Evolutionary conservation across 1,284 basidiomycete species (phyloP), one percentile per base, ranked within the genome.

Genomic region (Rhodotorula sp.): DNA sequence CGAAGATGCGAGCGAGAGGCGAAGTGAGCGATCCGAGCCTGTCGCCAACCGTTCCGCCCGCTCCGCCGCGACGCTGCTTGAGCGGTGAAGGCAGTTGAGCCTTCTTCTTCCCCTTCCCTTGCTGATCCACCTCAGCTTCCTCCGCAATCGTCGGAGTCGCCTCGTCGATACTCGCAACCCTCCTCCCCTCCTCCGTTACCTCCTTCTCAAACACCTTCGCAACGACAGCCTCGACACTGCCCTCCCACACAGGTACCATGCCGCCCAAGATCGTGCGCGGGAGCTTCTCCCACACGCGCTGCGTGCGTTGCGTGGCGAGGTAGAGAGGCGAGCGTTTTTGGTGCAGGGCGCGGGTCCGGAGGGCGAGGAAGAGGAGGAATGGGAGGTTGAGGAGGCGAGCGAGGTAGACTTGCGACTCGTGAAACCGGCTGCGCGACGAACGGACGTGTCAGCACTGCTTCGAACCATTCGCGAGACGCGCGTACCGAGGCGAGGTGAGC

Each of bases 321-420:
- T 22, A 65, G 52, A 46, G 55, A 24, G 44, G 24, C 34, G 47
- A 47, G 16, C 20, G 62, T 34, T 7, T 22, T 44, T 37, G 40
- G 57, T 31, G 7, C 4, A 59, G 54, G 31, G 50, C 26, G 37
- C 59, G 54, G 0, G 44, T 31, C n/a, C 31, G 20, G 15, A 74
- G n/a, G 13, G 72, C 69, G 57, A 73, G 64, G 48, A 62, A 55
- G 44, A 69, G 48, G 20, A 71, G 62, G 51, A 64, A 22, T 20
- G 64, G 65, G 24, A 70, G 52, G 51, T 75, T 73, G 30, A 72
- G 62, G 4, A 64, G 2, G n/a, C 68, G 60, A 7, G 69, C 73
- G 47, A 75, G 65, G 40, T 67, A 64, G 15, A 76, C 76, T 47
- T 77, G 71, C 1, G 65, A 40, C 37, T 71, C 69, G 70, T 77